Evolutionary conservation across 2,329 filamentous ascomycete species (phyloP).

Genomic region (Coniochaeta sp.): DNA sequence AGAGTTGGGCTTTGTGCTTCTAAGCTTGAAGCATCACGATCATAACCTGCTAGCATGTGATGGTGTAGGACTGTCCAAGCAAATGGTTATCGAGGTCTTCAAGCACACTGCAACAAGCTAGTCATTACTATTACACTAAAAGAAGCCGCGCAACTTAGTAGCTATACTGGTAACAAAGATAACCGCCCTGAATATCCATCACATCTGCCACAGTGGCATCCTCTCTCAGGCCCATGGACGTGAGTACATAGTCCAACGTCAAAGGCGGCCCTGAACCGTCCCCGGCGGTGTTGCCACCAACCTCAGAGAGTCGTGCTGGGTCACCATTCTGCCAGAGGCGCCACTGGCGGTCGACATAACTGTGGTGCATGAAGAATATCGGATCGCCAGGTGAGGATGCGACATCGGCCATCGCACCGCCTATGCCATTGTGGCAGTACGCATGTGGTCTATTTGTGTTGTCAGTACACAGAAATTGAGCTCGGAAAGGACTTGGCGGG

Average conservation of each 20-base stretch:
- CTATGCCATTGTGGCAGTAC: conserved; percentile 27
- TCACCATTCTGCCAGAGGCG: conserved; percentile 20
- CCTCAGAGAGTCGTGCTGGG: background rate
- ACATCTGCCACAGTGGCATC: conserved; percentile 8
- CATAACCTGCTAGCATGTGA: too few species aligned
- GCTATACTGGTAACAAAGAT: conserved; percentile 13
- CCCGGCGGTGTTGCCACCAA: conserved; percentile 8
- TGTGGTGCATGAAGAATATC: conserved; percentile 27
- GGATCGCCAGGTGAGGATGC: conserved; percentile 25
- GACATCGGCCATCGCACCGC: conserved; percentile 27
- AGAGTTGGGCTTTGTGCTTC: too few species aligned
- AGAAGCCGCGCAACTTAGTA: background rate
- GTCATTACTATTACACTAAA: too few species aligned
- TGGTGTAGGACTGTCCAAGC: too few species aligned
- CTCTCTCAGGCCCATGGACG: conserved; percentile 4
- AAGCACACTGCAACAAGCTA: too few species aligned
- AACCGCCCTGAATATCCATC: conserved; percentile 12
- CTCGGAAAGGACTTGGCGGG: too few species aligned
- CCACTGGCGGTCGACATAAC: conserved; percentile 26
- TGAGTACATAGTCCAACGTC: conserved; percentile 11
- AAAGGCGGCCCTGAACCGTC: background rate
- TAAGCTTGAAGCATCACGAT: too few species aligned
- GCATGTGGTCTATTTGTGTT: conserved; percentile 20
- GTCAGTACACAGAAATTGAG: background rate
- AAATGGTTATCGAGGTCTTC: too few species aligned